These are phyloP conservation scores for Penicillium diatomitis DNA, from an alignment of 495 filamentous ascomycete species.

Conservation along the genomic window DNA sequence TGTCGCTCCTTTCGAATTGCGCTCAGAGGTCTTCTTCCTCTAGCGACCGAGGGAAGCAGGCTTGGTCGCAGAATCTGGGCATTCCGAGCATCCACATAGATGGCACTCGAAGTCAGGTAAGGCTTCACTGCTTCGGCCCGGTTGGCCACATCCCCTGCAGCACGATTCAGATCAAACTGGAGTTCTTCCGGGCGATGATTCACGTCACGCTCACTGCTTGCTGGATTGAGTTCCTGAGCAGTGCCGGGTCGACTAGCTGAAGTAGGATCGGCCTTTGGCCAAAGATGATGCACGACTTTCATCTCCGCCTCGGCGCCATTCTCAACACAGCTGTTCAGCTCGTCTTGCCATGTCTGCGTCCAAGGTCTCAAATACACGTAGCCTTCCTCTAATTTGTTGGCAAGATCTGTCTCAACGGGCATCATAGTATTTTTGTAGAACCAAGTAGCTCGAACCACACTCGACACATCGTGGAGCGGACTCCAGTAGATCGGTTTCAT, in stretches of 20 bases:
- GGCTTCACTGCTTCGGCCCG: conserved; percentile 29
- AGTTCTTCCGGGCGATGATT: conserved; percentile 3
- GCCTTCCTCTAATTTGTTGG: conserved; percentile 84
- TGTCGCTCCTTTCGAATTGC: conserved; percentile 76
- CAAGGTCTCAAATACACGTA: conserved; percentile 81
- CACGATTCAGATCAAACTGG: conserved; percentile 26
- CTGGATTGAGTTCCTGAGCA: conserved; percentile 8
- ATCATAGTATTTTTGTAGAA: conserved; percentile 93
- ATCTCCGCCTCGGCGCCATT: conserved; percentile 85
- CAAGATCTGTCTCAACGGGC: conserved; percentile 78
- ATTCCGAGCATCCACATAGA: conserved; percentile 65
- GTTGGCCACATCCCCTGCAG: conserved; percentile 30
- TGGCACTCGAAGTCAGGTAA: conserved; percentile 64
- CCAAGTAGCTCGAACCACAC: conserved; percentile 84
- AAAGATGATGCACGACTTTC: conserved; percentile 75
- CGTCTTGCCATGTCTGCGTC: conserved; percentile 89
- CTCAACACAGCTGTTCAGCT: conserved; percentile 82
- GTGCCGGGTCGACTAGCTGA: conserved; percentile 21
- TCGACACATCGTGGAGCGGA: conserved; percentile 81
- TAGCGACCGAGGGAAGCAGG: conserved; percentile 69
- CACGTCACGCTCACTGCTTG: conserved; percentile 6
- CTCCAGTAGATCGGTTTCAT: conserved; percentile 99
- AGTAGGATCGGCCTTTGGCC: conserved; percentile 50
- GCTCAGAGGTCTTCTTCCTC: conserved; percentile 64
- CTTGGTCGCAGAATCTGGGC: conserved; percentile 77